Evolutionary conservation across 2,329 filamentous ascomycete species (phyloP), one percentile per base, ranked within the genome.

Genomic region (Tolypocladium tropicale): DNA sequence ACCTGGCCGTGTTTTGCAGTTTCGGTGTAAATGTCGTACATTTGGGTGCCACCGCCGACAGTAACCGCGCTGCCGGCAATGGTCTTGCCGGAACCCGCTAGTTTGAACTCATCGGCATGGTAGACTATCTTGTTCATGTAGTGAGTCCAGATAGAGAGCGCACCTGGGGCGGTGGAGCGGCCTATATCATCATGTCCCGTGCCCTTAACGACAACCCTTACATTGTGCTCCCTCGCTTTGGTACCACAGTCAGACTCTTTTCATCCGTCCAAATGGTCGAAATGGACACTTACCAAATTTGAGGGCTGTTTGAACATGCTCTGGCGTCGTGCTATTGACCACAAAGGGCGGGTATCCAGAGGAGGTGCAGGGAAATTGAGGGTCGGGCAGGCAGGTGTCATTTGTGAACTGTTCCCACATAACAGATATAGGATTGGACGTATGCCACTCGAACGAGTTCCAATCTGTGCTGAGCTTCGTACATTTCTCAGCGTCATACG

Each of bases 101-200:
- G 74, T 21, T 61, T 67, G 60, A 80, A 77, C 1, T 67, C 56
- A 2, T 68, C 71, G 9, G 73, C 59, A 54, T 73, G 73, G 36
- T 74, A 72, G 1, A 60, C 32, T 2, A 75, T 63, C 6, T 62
- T 64, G 25, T 72, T 72, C 50, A 82, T 67, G 57, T 80, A 65
- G 54, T 78, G 79, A 0, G 73, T 75, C 80, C 79, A 83, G 56
- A 82, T 74, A 1, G 73, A 80, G 1, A 84, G 66, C 0, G 79
- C 75, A 1, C 80, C 79, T 0, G 74, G 74, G 0, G 73, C 76
- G n/a, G 70, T 69, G 7, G 74, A 78, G 2, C 74, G 72, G 2
- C 76, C 76, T 9, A 75, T 62, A 36, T 72, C 74, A 53, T 79
- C 75, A 25, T 78, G 72, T 21, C 75, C 69, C 0, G 69, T 72